A percentile compares a stretch with the other conserved stretches of the same genome.
Conservation (phyloP, 2,329 filamentous ascomycete genomes). For the Lasiodiplodia sp. region DNA sequence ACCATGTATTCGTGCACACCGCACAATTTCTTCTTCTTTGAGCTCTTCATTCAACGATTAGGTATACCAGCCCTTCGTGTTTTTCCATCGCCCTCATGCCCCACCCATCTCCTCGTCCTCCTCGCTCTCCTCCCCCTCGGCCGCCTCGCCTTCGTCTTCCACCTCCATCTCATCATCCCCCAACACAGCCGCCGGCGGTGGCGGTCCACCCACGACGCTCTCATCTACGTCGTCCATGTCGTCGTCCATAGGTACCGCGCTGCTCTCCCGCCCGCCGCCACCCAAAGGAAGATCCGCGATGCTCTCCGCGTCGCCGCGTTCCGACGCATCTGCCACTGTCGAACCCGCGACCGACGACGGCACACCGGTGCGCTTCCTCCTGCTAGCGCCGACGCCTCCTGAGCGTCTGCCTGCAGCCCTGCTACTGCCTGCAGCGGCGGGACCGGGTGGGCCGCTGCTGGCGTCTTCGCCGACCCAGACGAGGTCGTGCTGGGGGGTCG, state of each 20-base stretch:
- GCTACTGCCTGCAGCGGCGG: neutral
- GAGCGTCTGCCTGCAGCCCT: neutral
- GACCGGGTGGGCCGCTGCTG: neutral
- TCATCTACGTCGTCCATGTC: constrained; percentile 2
- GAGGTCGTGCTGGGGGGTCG: constrained; percentile 18
- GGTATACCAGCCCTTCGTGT: neutral
- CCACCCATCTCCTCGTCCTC: constrained; percentile 38
- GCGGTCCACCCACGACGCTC: neutral
- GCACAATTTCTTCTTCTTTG: neutral
- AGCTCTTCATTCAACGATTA: neutral
- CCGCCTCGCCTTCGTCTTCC: constrained; percentile 9
- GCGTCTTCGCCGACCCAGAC: constrained; percentile 30
- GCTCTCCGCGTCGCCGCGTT: constrained; percentile 18
- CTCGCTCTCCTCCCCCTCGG: constrained; percentile 40
- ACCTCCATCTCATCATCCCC: constrained; percentile 25
- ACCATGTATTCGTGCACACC: neutral
- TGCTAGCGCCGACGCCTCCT: constrained; percentile 8
- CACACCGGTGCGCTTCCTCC: constrained; percentile 2
- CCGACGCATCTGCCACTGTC: constrained; percentile 2
- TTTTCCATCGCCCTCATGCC: neutral
- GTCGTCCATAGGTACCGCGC: constrained; percentile 23
- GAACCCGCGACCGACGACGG: constrained; percentile 13
- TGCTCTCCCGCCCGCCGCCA: constrained; percentile 14
- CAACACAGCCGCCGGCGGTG: neutral
- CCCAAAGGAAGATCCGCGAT: constrained; percentile 9